Conservation (phyloP, 2,329 filamentous ascomycete species). For the Pseudogymnoascus sp. region DNA sequence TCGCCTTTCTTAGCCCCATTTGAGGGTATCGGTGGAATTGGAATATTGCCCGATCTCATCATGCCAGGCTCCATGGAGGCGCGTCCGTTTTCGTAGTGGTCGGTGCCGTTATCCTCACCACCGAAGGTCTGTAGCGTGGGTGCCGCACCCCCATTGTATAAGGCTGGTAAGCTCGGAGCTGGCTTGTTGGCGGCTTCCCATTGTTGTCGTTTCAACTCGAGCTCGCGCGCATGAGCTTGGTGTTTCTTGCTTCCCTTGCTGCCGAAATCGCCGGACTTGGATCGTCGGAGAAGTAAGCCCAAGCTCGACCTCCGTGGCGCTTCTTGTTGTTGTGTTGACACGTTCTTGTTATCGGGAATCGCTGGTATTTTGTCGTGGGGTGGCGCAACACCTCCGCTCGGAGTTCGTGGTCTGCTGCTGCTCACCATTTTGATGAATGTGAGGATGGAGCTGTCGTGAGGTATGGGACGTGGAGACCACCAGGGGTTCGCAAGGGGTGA, state of each 20-base stretch:
- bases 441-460: constrained; percentile 20
- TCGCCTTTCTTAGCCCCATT: constrained; percentile 34
- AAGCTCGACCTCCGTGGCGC: constrained; percentile 40
- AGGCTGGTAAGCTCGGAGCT: constrained; percentile 50
- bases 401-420: constrained; percentile 31
- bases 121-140: constrained; percentile 35
- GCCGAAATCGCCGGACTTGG: constrained; percentile 59
- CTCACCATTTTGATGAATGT: constrained; percentile 23
- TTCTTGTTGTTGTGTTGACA: constrained; percentile 19
- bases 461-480: background rate
- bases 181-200: constrained; percentile 47
- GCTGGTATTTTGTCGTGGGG: constrained; percentile 29
- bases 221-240: constrained; percentile 37
- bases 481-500: constrained; percentile 4
- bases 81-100: constrained; percentile 33
- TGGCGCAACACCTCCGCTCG: constrained; percentile 25
- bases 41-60: constrained; percentile 32
- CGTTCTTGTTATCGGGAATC: constrained; percentile 30
- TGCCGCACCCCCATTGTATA: constrained; percentile 34
- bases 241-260: constrained; percentile 54
- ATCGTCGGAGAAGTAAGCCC: constrained; percentile 57
- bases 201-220: constrained; percentile 48
- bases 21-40: constrained; percentile 50
- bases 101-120: constrained; percentile 46
- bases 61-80: constrained; percentile 46